These are phyloP conservation scores for Penicillium riverlandense DNA, from an alignment of 495 filamentous ascomycete genomes.

Conservation along the genomic window DNA sequence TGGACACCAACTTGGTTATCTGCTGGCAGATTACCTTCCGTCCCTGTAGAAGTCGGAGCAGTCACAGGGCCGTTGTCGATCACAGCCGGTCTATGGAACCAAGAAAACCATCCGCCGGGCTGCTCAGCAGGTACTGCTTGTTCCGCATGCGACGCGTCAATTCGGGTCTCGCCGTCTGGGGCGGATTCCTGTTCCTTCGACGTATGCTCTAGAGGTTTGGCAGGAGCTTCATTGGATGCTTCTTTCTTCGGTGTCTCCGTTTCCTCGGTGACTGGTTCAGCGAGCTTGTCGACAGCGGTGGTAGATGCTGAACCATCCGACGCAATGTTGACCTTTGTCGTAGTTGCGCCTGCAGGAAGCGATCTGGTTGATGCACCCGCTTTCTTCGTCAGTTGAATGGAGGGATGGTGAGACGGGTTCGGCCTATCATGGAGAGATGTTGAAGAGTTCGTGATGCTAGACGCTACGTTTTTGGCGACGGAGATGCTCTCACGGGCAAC, in stretches of 20 bases:
- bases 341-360: slow-evolving; percentile 40
- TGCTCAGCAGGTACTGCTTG: slow-evolving; percentile 21
- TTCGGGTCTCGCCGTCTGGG: slow-evolving; percentile 4
- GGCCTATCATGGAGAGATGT: slow-evolving; percentile 20
- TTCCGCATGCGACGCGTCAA: slow-evolving; percentile 2
- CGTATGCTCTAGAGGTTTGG: slow-evolving; percentile 11
- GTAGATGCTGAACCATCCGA: slow-evolving; percentile 38
- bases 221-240: slow-evolving; percentile 6
- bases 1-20: slow-evolving; percentile 14
- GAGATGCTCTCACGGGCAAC: slow-evolving; percentile 73
- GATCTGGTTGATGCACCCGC: slow-evolving; percentile 35
- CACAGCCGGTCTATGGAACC: slow-evolving; percentile 36
- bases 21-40: slow-evolving; percentile 11
- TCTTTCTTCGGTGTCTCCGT: slow-evolving; percentile 18
- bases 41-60: slow-evolving; percentile 5
- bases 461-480: slow-evolving; percentile 43
- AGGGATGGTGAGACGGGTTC: slow-evolving; percentile 22
- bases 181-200: slow-evolving; percentile 8
- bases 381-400: slow-evolving; percentile 37
- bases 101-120: slow-evolving; percentile 50
- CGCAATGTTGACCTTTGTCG: slow-evolving; percentile 43
- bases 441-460: slow-evolving; percentile 29
- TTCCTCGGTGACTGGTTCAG: slow-evolving; percentile 12
- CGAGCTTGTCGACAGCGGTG: slow-evolving; percentile 16
- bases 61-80: slow-evolving; percentile 4